A percentile compares a stretch with the other conserved stretches of the same genome.
phyloP scores from a whole-genome alignment of 2,329 filamentous ascomycete genomes.

The Trichoderma sp. region DNA sequence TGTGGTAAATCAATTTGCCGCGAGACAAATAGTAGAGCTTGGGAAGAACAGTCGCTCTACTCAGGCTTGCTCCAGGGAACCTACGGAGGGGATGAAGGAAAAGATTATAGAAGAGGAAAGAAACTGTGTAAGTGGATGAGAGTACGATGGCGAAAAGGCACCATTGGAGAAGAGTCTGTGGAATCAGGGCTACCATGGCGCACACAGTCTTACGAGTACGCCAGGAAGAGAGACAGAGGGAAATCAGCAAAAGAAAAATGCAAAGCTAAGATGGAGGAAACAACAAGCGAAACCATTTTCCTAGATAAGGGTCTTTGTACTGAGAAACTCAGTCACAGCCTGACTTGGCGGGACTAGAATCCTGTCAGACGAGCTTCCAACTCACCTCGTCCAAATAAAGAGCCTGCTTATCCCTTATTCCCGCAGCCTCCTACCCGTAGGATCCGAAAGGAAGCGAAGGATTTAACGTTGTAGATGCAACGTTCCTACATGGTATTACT shows the following conservation, averaged over 20 bases:
- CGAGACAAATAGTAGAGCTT: conserved; percentile 4
- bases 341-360: neutral
- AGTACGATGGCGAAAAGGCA: neutral
- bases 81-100: conserved; percentile 41
- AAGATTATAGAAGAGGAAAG: conserved; percentile 37
- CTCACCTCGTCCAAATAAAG: neutral
- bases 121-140: neutral
- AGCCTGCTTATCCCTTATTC: neutral
- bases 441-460: neutral
- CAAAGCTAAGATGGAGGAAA: neutral
- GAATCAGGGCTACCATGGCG: neutral
- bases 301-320: neutral
- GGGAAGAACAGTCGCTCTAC: neutral
- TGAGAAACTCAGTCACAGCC: neutral
- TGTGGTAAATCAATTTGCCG: conserved; percentile 37
- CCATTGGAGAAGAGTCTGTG: neutral
- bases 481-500: neutral
- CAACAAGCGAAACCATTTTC: neutral
- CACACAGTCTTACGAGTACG: neutral
- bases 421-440: neutral
- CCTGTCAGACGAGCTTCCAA: neutral
- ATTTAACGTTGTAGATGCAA: neutral
- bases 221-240: neutral
- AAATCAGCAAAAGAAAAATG: neutral
- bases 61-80: conserved; percentile 38